Evolutionary conservation across 1,284 basidiomycete genomes (phyloP), one percentile per base, ranked within the genome.

Genomic region (Heterobasidion annosum): DNA sequence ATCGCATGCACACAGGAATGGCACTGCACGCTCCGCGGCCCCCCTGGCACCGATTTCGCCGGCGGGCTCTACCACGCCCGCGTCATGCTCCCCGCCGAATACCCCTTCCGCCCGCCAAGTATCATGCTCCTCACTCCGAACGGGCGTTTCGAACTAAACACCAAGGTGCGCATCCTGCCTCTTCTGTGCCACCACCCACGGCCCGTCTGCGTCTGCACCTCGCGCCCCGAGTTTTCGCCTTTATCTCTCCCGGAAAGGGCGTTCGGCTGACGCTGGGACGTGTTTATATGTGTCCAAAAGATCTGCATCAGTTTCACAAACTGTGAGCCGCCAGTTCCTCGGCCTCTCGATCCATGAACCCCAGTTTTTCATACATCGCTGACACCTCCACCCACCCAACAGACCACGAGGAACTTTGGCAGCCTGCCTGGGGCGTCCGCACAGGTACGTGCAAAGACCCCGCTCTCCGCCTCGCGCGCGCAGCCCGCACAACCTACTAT

Each of bases 351-450:
- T 25, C 25, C 25, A 5, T 5, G 25, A 25, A 25, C 25, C 25
- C 5, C 25, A 25, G 4, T 25, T 25, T 8, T 8, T 40, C 7
- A 40, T 40, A 3, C n/a, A 8, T 40, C 37, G 37, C n/a, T 40
- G 5, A 25, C 25, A 25, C 25, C 25, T 25, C 25, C 25, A 25
- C 25, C 25, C 25, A 4, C 5, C 3, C 25, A 25, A 25, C 63
- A 89, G 87, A 90, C 73, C 88, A 91, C 59, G 88, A 91, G 70
- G 90, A 94, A 63, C 74, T 89, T 46, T 98, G 95, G 95, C 93
- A 97, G 70, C 95, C 95, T 34, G 93, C 95, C 12, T 98, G 95
- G 95, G 95, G 95, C 54, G 91, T 98, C 32, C 81, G 95, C 56
- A 98, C 95, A 56, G 92, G 92, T 84, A 58, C 50, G 69, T 73